Evolutionary conservation across 2,329 filamentous ascomycete genomes (phyloP), one percentile per base, ranked within the genome.

Genomic region (Talaromyces sp.): DNA sequence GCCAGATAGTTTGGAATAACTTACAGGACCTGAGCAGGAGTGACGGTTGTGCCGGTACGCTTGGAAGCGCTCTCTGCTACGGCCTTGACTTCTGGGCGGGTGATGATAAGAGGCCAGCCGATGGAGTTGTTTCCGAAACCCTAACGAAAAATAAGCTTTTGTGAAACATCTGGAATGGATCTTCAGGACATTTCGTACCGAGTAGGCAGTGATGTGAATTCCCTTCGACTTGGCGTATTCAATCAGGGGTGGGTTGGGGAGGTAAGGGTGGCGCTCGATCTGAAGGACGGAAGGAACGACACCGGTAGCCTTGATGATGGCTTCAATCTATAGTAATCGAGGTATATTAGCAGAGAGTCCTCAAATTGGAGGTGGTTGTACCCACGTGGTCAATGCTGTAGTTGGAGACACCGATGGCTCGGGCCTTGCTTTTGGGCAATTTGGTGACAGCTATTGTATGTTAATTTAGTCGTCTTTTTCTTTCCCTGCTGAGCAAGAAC

Each of bases 231-330:
- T 76, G 77, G 84, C 87, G 75, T 84, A 87, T 15, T 83, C 78
- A 7, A 88, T 75, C 31, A 91, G 77, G 19, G 84, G 80, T 1
- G 78, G 78, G 72, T 86, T 88, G 73, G 89, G 88, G 11, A 91
- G 81, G 71, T 89, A 89, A 1, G 88, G 87, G 74, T 91, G 88
- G 61, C 86, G 86, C 74, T 91, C 88, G 68, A 91, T 86, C 77
- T 91, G 88, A 77, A 91, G 90, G 70, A 85, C 84, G 1, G 86
- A 86, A 1, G 88, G 88, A 1, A 86, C 79, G 69, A 91, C 83
- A 49, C 76, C 76, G n/a, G 76, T 78, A 61, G 77, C 86, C 45
- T 83, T 80, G 75, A 86, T 82, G 71, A 88, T 73, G 59, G 81
- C 79, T 72, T 88, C 81, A 71, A 88, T 77, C 79, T 76, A 43